Base-by-base conservation (phyloP, 192 early-diverging fungal species). In the Spizellomyces sp. region DNA sequence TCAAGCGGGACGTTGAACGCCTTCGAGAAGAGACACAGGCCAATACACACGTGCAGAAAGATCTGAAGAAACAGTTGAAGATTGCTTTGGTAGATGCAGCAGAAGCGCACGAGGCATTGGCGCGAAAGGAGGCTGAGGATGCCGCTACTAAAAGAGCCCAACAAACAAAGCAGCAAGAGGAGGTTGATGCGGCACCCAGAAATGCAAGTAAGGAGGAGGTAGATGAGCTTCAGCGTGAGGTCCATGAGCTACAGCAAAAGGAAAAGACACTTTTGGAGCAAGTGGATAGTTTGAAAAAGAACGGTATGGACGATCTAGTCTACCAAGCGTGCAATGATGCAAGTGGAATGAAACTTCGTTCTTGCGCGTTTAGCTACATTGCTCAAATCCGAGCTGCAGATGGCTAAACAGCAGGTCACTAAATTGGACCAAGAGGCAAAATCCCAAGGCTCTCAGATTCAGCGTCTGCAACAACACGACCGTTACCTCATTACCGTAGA, bases 401-500 rank as follows among this genome's bases (percentile, higher is more conserved):
- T 8, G 5, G 5, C 57, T 58, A 22, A n/a, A 12, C 17, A n/a
- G n/a, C 68, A 69, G 27, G 5, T 6, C 44, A 68, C 19, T 44
- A 68, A 19, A 61, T 36, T n/a, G 69, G 58, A 42, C 19, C 10
- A 9, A 69, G 43, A 48, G 19, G 22, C 12, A 15, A 62, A 21
- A 15, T n/a, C 58, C 27, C 27, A 36, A 36, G 27, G 27, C 27
- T 36, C 27, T 36, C 27, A 36, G 27, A 36, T 36, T 36, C 27
- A 36, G 27, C 27, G 27, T 36, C 27, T 36, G 27, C 70, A 68
- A 47, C 22, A 66, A n/a, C 48, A 57, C 17, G 79, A 80, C 61
- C 63, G 66, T 8, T 80, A 77, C 66, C 54, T 75, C 5, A 59
- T 67, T 43, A 74, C 64, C 3, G 63, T 80, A 6, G 79, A 80